Evolutionary conservation across 441 rosid species (phyloP).

Genomic region (Brassica balearica): DNA sequence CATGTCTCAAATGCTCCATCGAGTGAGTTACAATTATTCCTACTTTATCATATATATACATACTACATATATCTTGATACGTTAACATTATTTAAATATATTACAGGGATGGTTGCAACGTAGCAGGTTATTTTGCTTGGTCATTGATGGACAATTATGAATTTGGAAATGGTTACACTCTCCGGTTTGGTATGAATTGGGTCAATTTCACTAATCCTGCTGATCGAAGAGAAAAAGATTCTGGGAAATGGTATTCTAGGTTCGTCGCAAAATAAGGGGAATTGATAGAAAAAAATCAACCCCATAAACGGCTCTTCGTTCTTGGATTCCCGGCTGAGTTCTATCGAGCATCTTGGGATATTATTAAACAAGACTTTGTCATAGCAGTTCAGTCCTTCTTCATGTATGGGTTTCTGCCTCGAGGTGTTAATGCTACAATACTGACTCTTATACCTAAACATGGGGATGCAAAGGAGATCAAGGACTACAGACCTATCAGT

Average conservation of each 20-base stretch:
- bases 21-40: neutral
- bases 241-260: neutral
- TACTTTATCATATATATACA: neutral
- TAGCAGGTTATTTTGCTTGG: neutral
- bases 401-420: neutral
- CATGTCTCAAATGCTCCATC: neutral
- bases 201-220: neutral
- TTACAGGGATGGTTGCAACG: neutral
- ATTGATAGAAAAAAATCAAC: neutral
- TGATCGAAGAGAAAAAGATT: neutral
- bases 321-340: no score
- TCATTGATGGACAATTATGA: neutral
- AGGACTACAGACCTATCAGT: neutral
- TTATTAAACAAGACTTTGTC: neutral
- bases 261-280: neutral
- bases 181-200: constrained; percentile 2
- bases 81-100: neutral
- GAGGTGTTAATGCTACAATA: neutral
- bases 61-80: neutral
- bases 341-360: no score
- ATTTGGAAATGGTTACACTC: neutral
- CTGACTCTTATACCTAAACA: neutral
- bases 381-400: neutral
- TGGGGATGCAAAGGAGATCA: neutral
- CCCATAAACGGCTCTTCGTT: no score